Conservation (phyloP, 2,329 filamentous ascomycete genomes). For the Cladosporium austrohemisphaericum region DNA sequence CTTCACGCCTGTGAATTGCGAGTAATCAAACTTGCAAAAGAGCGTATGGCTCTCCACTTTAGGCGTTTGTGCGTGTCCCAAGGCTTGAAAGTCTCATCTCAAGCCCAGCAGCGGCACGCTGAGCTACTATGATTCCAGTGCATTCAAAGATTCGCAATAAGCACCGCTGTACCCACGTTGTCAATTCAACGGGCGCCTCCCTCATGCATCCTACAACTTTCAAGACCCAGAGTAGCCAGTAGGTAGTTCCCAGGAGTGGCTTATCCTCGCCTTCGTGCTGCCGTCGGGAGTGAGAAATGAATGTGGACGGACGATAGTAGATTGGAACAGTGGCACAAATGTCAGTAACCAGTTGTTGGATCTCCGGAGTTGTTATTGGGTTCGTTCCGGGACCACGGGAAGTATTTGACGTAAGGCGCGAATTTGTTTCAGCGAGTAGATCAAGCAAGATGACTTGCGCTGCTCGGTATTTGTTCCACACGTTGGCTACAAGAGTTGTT, state of each 20-base stretch:
- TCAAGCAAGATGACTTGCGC: no score
- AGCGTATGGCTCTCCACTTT: no score
- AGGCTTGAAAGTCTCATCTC: not conserved
- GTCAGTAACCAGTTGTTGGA: not conserved
- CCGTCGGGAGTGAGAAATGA: not conserved
- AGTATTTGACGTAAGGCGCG: no score
- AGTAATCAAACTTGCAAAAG: no score
- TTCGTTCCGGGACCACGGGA: no score
- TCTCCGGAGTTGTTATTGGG: not conserved
- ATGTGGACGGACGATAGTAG: not conserved
- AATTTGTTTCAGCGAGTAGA: no score
- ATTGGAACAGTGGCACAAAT: not conserved
- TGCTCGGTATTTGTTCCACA: no score
- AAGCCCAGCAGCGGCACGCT: not conserved
- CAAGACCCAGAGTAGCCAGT: not conserved
- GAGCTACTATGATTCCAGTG: not conserved
- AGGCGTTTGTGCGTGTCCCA: no score
- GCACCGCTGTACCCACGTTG: not conserved
- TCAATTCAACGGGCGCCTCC: not conserved
- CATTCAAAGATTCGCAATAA: not conserved
- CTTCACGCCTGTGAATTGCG: no score
- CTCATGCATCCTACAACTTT: not conserved
- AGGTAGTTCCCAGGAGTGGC: not conserved
- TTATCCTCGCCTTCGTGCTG: not conserved
- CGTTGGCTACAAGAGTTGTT: no score